phyloP scores from a whole-genome alignment of 768 basidiomycete species.

The Pisolithus sp. region DNA sequence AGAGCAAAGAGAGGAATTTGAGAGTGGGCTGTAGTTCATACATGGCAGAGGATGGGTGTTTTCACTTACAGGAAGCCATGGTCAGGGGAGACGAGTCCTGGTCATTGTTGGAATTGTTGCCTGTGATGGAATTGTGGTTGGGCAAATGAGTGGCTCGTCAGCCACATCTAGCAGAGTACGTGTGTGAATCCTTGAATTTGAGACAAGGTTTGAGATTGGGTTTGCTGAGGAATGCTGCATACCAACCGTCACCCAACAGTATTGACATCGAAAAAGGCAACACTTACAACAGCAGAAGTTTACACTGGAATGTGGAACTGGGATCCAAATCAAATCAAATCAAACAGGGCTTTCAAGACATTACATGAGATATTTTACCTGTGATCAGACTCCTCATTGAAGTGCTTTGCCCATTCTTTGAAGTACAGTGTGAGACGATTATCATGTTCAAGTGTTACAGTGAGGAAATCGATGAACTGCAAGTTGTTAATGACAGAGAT shows the following conservation, averaged over 20 bases:
- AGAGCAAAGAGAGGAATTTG: constrained; percentile 69
- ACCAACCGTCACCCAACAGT: constrained; percentile 5
- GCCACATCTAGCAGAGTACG: constrained; percentile 26
- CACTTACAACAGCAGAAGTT: constrained; percentile 67
- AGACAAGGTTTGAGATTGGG: constrained; percentile 63
- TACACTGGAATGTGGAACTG: constrained; percentile 53
- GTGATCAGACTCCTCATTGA: constrained; percentile 54
- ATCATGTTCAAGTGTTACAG: constrained; percentile 58
- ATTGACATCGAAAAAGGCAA: neutral
- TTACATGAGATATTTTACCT: constrained; percentile 31
- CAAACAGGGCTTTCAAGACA: neutral
- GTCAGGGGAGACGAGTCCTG: too few relatives aligned
- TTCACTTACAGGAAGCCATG: constrained; percentile 23
- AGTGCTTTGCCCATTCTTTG: constrained; percentile 61
- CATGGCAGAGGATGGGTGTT: constrained; percentile 3
- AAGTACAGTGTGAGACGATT: constrained; percentile 48
- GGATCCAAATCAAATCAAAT: constrained; percentile 36
- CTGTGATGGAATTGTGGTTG: constrained; percentile 20
- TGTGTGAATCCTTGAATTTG: constrained; percentile 48
- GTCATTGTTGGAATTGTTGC: constrained; percentile 17
- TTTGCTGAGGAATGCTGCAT: constrained; percentile 55
- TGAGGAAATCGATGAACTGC: constrained; percentile 62
- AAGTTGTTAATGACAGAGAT: neutral
- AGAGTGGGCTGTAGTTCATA: constrained; percentile 34
- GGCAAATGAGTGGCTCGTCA: constrained; percentile 33